Conservation (phyloP, 345 rosid genomes). For the Eucalyptus albens region DNA sequence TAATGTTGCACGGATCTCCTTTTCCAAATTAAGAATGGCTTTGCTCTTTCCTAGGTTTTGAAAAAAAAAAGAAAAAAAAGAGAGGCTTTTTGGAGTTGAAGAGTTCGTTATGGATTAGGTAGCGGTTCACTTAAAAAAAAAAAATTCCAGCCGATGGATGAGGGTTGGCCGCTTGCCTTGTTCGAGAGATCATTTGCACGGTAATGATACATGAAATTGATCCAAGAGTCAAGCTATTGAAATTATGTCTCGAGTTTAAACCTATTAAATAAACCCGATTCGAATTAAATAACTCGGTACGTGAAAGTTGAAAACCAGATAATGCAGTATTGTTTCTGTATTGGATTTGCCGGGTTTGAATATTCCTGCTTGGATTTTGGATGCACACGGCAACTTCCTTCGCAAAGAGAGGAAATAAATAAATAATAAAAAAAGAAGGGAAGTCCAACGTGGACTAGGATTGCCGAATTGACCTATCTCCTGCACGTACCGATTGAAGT, state of each 20-base stretch:
- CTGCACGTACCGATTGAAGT: too few species aligned
- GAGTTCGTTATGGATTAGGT: background rate
- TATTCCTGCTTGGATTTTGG: too few species aligned
- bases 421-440: background rate
- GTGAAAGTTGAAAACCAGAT: too few species aligned
- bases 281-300: too few species aligned
- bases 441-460: background rate
- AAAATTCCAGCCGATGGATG: background rate
- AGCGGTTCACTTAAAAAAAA: background rate
- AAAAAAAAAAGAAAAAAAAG: too few species aligned
- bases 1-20: background rate
- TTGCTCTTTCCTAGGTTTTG: background rate
- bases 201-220: background rate
- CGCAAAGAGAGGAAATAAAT: too few species aligned
- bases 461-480: fast-evolving
- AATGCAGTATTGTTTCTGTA: too few species aligned
- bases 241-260: fast-evolving
- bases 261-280: too few species aligned
- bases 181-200: background rate
- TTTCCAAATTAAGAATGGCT: background rate
- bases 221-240: background rate
- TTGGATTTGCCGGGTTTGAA: too few species aligned
- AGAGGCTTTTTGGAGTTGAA: background rate
- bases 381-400: too few species aligned
- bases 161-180: slow-evolving; percentile 5